These are phyloP conservation scores for Cutaneotrichosporon sp. DNA, from an alignment of 1,284 basidiomycete species.

Conservation along the genomic window DNA sequence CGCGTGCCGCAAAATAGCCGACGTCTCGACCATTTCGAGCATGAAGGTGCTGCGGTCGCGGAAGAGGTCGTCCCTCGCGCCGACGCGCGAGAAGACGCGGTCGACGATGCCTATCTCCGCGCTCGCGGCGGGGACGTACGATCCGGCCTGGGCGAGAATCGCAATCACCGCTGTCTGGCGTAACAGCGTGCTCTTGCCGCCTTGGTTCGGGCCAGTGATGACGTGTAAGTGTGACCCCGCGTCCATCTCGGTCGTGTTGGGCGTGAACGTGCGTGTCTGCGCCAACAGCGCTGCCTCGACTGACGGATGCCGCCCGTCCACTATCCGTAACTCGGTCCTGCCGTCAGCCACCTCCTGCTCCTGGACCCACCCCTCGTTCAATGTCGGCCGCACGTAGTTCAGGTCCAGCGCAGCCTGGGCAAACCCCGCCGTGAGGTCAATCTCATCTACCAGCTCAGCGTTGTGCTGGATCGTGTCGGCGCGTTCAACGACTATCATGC, in stretches of 20 bases:
- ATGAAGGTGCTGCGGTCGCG: slow-evolving; percentile 87
- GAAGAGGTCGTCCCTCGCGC: slow-evolving; percentile 91
- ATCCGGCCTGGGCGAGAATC: slow-evolving; percentile 86
- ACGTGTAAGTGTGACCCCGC: slow-evolving; percentile 61
- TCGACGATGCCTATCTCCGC: slow-evolving; percentile 83
- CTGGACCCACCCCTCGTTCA: slow-evolving; percentile 64
- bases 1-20: slow-evolving; percentile 62
- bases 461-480: slow-evolving; percentile 62
- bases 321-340: slow-evolving; percentile 63
- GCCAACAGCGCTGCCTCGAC: slow-evolving; percentile 83
- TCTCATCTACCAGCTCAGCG: slow-evolving; percentile 75
- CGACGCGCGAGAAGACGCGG: slow-evolving; percentile 86
- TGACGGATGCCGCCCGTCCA: slow-evolving; percentile 80
- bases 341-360: slow-evolving; percentile 9
- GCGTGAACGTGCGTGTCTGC: slow-evolving; percentile 68
- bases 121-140: slow-evolving; percentile 80
- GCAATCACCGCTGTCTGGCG: slow-evolving; percentile 86
- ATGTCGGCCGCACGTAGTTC: slow-evolving; percentile 64
- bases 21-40: slow-evolving; percentile 51
- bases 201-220: slow-evolving; percentile 97
- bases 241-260: slow-evolving; percentile 69
- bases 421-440: slow-evolving; percentile 80
- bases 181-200: slow-evolving; percentile 82
- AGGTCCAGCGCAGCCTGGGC: slow-evolving; percentile 75
- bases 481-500: slow-evolving; percentile 62